phyloP scores from a whole-genome alignment of 768 basidiomycete genomes.

The Calvatia gigantea region DNA sequence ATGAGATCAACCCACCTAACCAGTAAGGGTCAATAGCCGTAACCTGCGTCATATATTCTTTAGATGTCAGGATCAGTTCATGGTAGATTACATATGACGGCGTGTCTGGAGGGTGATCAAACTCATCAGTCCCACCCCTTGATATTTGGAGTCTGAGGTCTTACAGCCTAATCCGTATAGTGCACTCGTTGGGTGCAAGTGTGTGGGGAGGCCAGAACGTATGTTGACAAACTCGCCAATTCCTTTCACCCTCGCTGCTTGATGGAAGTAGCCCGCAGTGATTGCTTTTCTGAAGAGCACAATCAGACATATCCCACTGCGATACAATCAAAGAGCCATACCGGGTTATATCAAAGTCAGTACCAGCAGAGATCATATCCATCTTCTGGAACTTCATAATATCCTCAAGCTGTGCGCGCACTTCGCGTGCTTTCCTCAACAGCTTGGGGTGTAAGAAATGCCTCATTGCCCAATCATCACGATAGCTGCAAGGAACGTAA shows the following conservation, averaged over 20 bases:
- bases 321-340: no score
- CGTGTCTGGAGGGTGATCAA: constrained; percentile 54
- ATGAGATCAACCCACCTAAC: constrained; percentile 60
- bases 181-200: constrained; percentile 95
- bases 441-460: constrained; percentile 98
- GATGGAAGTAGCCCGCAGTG: constrained; percentile 97
- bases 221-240: constrained; percentile 99
- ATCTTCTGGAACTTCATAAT: constrained; percentile 99
- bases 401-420: constrained; percentile 92
- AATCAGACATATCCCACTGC: neutral
- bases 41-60: constrained; percentile 99
- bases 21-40: constrained; percentile 97
- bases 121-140: constrained; percentile 12
- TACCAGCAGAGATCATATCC: constrained; percentile 86
- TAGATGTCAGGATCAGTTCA: constrained; percentile 91
- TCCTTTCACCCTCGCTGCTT: constrained; percentile 96
- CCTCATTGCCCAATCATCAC: constrained; percentile 92
- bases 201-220: constrained; percentile 90
- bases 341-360: constrained; percentile 89
- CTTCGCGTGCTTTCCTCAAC: constrained; percentile 91
- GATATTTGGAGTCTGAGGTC: constrained; percentile 22
- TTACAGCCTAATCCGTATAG: constrained; percentile 93
- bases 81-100: constrained; percentile 98
- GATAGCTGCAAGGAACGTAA: constrained; percentile 48
- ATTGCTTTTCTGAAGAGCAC: constrained; percentile 77